Percentiles rank a stretch among this genome's conserved stretches.
These are phyloP conservation scores for Cladophialophora exuberans DNA, from an alignment of 2,329 filamentous ascomycete genomes.

Conservation along the genomic window DNA sequence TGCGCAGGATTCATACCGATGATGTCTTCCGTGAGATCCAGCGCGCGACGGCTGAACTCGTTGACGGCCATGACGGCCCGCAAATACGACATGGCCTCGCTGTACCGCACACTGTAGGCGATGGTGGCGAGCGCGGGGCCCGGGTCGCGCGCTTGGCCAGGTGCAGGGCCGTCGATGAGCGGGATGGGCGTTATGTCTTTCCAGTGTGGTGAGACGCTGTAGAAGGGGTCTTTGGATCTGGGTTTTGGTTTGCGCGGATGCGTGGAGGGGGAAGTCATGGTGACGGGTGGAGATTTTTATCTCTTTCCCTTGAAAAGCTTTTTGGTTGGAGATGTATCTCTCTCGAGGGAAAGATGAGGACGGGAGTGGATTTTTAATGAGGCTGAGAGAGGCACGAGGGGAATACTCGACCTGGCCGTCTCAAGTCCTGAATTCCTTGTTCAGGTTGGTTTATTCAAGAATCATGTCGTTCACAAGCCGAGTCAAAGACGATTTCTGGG, in stretches of 20 bases:
- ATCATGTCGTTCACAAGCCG: too few species aligned
- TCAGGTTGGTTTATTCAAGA: too few species aligned
- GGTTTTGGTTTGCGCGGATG: constrained; percentile 31
- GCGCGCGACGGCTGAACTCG: constrained; percentile 77
- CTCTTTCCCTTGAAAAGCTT: too few species aligned
- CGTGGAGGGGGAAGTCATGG: too few species aligned
- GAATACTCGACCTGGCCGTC: too few species aligned
- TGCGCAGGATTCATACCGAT: constrained; percentile 94
- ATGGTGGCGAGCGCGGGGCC: constrained; percentile 81
- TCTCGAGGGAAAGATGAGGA: too few species aligned
- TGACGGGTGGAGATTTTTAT: too few species aligned
- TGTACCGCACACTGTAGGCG: constrained; percentile 86
- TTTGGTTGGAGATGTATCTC: too few species aligned
- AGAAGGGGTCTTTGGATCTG: constrained; percentile 40
- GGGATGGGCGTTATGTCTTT: constrained; percentile 81
- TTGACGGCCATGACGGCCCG: constrained; percentile 89
- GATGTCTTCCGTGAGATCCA: constrained; percentile 83
- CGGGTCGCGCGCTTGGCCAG: constrained; percentile 26
- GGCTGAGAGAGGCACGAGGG: too few species aligned
- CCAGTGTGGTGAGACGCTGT: constrained; percentile 75
- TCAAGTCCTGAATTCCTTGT: too few species aligned
- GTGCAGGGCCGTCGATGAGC: constrained; percentile 73
- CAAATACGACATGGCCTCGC: constrained; percentile 90
- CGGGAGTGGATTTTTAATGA: too few species aligned
- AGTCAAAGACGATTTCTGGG: too few species aligned